Evolutionary conservation across 2,329 filamentous ascomycete genomes (phyloP), one percentile per base, ranked within the genome.

Genomic region (Plectosphaerella plurivora): DNA sequence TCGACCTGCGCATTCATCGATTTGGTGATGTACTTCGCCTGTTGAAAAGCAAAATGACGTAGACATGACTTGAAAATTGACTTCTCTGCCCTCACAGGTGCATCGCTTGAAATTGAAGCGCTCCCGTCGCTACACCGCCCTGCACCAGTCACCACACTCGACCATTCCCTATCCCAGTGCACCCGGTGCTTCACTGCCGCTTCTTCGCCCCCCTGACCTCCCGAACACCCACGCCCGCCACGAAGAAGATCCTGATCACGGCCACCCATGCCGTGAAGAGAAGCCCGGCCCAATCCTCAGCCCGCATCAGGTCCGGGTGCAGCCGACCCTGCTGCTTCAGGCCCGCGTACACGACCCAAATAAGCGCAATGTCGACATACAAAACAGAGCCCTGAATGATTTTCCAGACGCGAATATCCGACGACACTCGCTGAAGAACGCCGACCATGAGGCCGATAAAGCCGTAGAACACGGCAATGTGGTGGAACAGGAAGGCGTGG

Each of bases 401-500:
- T 28, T 50, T 58, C 61, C 60, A 63, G 10, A 63, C 60, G 5
- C 53, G 55, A 47, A 61, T 53, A 1, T 63, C 57, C 0, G 53
- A 48, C 18, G 46, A 58, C 7, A 50, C 33, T 2, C 57, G 57
- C 4, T 62, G 47, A 7, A 58, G 39, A 0, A 28, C 55, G 2
- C 20, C 55, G 0, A 59, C 45, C 15, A 57, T 51, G 10, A 62
- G 47, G 8, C 16, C 57, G 20, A 61, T 28, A 4, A 61, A 61
- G 0, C 51, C 49, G 44, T 53, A 63, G 0, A 61, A 45, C 1
- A 55, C 56, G 6, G 58, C 59, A 1, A 61, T 53, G 14, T 61
- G 59, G 41, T 63, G 58, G 11, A 58, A 55, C n/a, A 62, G 53
- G 33, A 62, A 63, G 3, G 42, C 53, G 2, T 63, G 57, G 9